Percentiles rank a stretch among this genome's conserved stretches.
phyloP scores from a whole-genome alignment of 2,329 filamentous ascomycete genomes.

The Ophiostoma ulmi region DNA sequence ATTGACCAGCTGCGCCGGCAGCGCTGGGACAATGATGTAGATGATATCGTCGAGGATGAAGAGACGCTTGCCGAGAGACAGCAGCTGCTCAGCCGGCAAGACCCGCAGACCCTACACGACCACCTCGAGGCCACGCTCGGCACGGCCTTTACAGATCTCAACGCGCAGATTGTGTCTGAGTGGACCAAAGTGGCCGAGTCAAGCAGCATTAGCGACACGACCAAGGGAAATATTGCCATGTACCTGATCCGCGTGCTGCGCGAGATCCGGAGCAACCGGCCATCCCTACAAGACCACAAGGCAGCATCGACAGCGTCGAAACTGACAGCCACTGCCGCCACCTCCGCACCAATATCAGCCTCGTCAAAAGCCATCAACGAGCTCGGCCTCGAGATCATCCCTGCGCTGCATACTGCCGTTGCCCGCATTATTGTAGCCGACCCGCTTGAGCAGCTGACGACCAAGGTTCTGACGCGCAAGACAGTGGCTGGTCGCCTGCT shows the following conservation, averaged over 20 bases:
- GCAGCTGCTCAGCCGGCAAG: conserved; percentile 61
- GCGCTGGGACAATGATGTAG: conserved; percentile 70
- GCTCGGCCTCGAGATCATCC: conserved; percentile 59
- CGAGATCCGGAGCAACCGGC: conserved; percentile 64
- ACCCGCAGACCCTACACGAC: conserved; percentile 37
- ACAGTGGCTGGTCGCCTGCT: conserved; percentile 58
- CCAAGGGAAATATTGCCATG: conserved; percentile 51
- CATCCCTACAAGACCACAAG: conserved; percentile 32
- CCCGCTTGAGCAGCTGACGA: conserved; percentile 46
- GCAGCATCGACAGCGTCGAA: conserved; percentile 28
- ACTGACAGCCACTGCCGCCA: conserved; percentile 20
- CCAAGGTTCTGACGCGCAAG: conserved; percentile 41
- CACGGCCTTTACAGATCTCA: conserved; percentile 43
- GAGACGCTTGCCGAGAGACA: conserved; percentile 63
- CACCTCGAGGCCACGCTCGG: conserved; percentile 34
- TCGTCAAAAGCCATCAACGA: conserved; percentile 34
- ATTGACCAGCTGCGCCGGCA: conserved; percentile 62
- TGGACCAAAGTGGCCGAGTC: conserved; percentile 42
- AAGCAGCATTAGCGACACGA: conserved; percentile 41
- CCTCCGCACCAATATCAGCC: conserved; percentile 34
- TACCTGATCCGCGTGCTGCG: conserved; percentile 70
- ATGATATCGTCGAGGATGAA: conserved; percentile 71
- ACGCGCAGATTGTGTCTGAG: conserved; percentile 48
- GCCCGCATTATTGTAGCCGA: conserved; percentile 48
- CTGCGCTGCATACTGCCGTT: conserved; percentile 59